These are phyloP conservation scores for Amphibolis antarctica DNA, from an alignment of 106 monocot genomes.

Conservation along the genomic window DNA sequence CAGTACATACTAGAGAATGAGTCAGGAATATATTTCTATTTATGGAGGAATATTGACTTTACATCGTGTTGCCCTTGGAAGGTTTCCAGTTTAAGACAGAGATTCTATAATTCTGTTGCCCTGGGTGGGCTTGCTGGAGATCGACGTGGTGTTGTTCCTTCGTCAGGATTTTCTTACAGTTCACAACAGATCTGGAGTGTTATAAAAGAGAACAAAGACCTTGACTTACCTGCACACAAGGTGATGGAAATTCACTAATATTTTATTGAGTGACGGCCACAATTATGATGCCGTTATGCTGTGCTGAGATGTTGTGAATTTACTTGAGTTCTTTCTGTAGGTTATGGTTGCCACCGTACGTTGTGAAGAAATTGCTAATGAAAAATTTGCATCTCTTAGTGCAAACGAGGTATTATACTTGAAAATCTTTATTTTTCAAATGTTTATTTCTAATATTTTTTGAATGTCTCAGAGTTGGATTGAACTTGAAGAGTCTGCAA, in stretches of 20 bases:
- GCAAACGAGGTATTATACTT: slow-evolving; percentile 38
- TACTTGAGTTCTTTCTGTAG: slow-evolving; percentile 19
- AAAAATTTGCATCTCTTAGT: slow-evolving; percentile 50
- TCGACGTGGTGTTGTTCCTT: slow-evolving; percentile 85
- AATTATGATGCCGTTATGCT: too few relatives aligned
- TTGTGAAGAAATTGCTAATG: slow-evolving; percentile 98
- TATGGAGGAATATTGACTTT: neutral
- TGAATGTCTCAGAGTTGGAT: slow-evolving; percentile 47
- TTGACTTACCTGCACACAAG: slow-evolving; percentile 96
- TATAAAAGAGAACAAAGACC: slow-evolving; percentile 96
- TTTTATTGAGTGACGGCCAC: neutral
- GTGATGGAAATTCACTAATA: slow-evolving; percentile 12
- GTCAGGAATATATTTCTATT: too few relatives aligned
- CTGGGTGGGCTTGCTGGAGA: slow-evolving; percentile 98
- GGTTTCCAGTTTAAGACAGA: slow-evolving; percentile 80
- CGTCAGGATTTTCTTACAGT: slow-evolving; percentile 92
- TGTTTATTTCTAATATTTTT: slow-evolving; percentile 5
- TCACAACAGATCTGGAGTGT: slow-evolving; percentile 89
- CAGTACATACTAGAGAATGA: too few relatives aligned
- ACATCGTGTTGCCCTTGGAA: slow-evolving; percentile 8
- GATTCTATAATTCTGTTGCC: slow-evolving; percentile 78
- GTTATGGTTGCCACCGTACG: slow-evolving; percentile 99
- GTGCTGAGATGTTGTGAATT: neutral
- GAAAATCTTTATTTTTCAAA: neutral
- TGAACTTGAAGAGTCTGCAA: slow-evolving; percentile 72